These are phyloP conservation scores for Claviceps fusiformis DNA, from an alignment of 2,329 filamentous ascomycete genomes.

Conservation along the genomic window DNA sequence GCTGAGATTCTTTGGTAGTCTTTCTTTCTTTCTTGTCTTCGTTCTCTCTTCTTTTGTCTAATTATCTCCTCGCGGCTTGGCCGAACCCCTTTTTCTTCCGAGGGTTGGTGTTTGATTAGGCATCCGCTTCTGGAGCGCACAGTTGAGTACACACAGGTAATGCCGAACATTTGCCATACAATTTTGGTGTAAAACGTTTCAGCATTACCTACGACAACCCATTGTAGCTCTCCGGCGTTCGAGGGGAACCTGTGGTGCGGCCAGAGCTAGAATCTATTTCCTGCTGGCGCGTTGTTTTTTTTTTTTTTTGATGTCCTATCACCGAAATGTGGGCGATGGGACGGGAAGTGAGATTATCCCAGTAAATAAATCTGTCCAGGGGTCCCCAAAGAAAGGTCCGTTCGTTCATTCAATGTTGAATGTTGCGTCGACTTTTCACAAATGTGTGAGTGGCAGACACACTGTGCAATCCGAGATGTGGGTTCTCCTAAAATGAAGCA, in stretches of 20 bases:
- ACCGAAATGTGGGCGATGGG: too few species aligned
- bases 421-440: too few species aligned
- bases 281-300: too few species aligned
- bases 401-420: background rate
- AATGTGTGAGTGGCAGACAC: background rate
- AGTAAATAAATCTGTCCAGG: background rate
- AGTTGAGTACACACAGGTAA: too few species aligned
- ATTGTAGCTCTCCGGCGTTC: too few species aligned
- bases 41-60: background rate
- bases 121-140: background rate
- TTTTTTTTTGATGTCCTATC: too few species aligned
- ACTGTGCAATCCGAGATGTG: background rate
- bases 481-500: slow-evolving; percentile 4
- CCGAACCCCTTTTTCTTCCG: background rate
- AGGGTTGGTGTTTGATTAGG: slow-evolving; percentile 1
- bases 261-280: too few species aligned
- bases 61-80: background rate
- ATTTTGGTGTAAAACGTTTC: too few species aligned
- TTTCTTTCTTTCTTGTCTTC: background rate
- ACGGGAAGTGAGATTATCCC: too few species aligned
- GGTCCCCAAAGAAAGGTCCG: background rate
- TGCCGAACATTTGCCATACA: too few species aligned
- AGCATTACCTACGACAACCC: too few species aligned
- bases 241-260: too few species aligned
- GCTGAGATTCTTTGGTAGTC: background rate